Percentiles rank a stretch among this genome's conserved stretches.
Conservation (phyloP, 2,329 filamentous ascomycete species). For the Zymoseptoria pseudotritici region DNA sequence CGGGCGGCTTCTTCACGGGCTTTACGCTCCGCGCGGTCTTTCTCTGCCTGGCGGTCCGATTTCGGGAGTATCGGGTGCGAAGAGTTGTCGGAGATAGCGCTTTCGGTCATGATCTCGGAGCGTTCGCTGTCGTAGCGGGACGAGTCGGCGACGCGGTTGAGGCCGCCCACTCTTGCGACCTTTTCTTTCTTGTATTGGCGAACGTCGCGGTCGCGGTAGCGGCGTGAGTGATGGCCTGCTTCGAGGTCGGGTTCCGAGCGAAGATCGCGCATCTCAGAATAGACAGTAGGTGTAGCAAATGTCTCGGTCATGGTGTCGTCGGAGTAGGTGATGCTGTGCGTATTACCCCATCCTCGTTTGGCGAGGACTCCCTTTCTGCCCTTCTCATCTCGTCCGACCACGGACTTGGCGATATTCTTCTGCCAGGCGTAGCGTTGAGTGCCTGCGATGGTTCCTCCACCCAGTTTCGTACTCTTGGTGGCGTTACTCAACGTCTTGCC, state of each 20-base stretch:
- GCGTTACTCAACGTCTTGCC: constrained; percentile 77
- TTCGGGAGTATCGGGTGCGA: constrained; percentile 29
- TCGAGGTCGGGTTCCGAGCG: constrained; percentile 20
- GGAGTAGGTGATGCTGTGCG: constrained; percentile 36
- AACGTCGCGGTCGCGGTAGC: constrained; percentile 57
- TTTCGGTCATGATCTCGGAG: constrained; percentile 49
- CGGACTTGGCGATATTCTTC: constrained; percentile 27
- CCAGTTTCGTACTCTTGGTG: constrained; percentile 72
- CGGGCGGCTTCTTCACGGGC: constrained; percentile 32
- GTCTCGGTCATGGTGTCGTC: constrained; percentile 36
- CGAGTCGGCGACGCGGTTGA: constrained; percentile 76
- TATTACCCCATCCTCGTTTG: constrained; percentile 35
- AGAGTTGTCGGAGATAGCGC: constrained; percentile 39
- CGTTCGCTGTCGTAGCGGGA: constrained; percentile 66
- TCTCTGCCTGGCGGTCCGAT: constrained; percentile 28
- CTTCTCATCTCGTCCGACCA: constrained; percentile 42
- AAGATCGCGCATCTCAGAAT: constrained; percentile 28
- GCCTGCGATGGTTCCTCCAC: constrained; percentile 67
- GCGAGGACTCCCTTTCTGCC: constrained; percentile 31
- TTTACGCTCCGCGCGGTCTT: constrained; percentile 33
- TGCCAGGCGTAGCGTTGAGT: constrained; percentile 50
- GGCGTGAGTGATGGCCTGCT: constrained; percentile 35
- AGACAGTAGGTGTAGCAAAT: constrained; percentile 22
- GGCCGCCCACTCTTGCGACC: constrained; percentile 75
- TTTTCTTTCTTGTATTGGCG: constrained; percentile 80